Percentiles rank a stretch among this genome's conserved stretches.
Evolutionary conservation across 257 asterid species (phyloP).

Genomic region (Solanum appendiculatum): DNA sequence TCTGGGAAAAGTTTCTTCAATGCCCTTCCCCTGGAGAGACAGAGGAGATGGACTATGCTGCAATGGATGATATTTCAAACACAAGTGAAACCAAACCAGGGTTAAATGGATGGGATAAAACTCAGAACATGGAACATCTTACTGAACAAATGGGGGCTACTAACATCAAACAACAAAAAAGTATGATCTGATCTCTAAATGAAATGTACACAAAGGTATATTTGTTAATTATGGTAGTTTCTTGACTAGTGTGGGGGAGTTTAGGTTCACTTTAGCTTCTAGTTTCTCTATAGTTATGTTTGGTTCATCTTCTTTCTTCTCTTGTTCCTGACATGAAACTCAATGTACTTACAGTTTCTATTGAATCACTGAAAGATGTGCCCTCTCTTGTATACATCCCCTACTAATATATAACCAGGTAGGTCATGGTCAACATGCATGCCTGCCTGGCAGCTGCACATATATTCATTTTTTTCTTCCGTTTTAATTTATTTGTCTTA

Average conservation of each 20-base stretch:
- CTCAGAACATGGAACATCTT: constrained; percentile 55
- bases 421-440: no score
- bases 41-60: constrained; percentile 10
- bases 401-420: no score
- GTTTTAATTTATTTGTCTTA: no score
- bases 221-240: not conserved
- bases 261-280: not conserved
- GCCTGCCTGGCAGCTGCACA: not conserved
- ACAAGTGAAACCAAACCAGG: constrained; percentile 23
- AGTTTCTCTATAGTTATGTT: not conserved
- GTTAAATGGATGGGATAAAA: constrained; percentile 50
- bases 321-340: not conserved
- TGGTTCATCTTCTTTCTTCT: not conserved
- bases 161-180: constrained; percentile 48
- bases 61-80: constrained; percentile 28
- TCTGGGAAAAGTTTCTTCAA: constrained; percentile 80
- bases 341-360: not conserved
- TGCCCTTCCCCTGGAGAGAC: constrained; percentile 41
- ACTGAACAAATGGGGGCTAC: constrained; percentile 89
- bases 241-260: not conserved
- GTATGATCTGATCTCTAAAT: constrained; percentile 1
- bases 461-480: no score
- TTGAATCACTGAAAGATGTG: not conserved
- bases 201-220: not conserved
- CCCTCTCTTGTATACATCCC: not conserved